Percentiles rank a stretch among this genome's conserved stretches.
Evolutionary conservation across 345 rosid species (phyloP).

Genomic region (Isatis tinctoria): DNA sequence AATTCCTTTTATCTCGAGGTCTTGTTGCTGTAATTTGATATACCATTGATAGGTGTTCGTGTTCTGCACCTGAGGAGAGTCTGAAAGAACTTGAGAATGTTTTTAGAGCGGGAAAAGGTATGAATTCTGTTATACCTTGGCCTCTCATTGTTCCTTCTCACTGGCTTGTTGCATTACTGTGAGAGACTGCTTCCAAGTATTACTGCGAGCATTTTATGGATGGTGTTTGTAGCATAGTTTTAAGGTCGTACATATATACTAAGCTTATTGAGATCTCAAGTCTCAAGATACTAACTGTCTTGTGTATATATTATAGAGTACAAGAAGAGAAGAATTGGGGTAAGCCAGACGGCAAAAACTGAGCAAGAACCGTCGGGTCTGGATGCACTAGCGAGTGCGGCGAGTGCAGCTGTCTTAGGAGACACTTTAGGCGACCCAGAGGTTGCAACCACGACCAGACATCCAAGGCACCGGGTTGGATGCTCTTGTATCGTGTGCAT

Average conservation of each 20-base stretch:
- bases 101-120: constrained; percentile 57
- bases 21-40: neutral
- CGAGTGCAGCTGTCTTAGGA: constrained; percentile 75
- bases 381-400: constrained; percentile 87
- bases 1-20: too few species aligned
- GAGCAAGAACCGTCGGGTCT: constrained; percentile 58
- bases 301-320: constrained; percentile 38
- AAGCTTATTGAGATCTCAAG: neutral
- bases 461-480: constrained; percentile 93
- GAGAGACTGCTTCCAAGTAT: neutral
- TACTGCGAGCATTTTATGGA: neutral
- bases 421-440: constrained; percentile 54
- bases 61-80: constrained; percentile 61
- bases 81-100: constrained; percentile 59
- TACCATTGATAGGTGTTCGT: constrained; percentile 46
- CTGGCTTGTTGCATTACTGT: neutral
- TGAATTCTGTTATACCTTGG: neutral
- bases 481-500: constrained; percentile 96
- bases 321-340: constrained; percentile 52
- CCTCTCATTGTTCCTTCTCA: neutral
- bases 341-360: constrained; percentile 32
- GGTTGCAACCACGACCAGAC: constrained; percentile 79
- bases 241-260: neutral
- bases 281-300: neutral
- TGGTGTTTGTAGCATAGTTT: neutral